These are phyloP conservation scores for Kodamaea suecica DNA, from an alignment of 1,139 yeast genomes.

Conservation along the genomic window DNA sequence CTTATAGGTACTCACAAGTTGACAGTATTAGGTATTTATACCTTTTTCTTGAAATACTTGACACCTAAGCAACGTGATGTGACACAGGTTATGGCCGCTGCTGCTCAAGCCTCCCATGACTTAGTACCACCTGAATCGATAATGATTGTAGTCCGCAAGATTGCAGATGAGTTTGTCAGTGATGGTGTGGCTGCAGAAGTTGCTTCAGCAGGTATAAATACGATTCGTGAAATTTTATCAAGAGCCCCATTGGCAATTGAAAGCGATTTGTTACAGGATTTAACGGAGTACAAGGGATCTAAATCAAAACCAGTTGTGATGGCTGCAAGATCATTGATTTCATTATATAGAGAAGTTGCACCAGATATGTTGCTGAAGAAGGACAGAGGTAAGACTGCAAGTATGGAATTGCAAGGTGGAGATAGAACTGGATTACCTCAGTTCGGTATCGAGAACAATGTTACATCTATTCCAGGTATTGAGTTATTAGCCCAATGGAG, in stretches of 20 bases:
- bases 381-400: conserved; percentile 89
- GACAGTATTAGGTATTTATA: conserved; percentile 83
- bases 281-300: conserved; percentile 86
- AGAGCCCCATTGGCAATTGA: conserved; percentile 96
- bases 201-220: conserved; percentile 95
- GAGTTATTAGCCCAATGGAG: conserved; percentile 90
- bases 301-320: conserved; percentile 89
- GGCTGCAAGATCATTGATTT: conserved; percentile 89
- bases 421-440: conserved; percentile 43
- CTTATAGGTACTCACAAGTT: conserved; percentile 92
- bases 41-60: conserved; percentile 80
- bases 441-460: conserved; percentile 70
- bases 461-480: conserved; percentile 80
- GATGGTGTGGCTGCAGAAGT: conserved; percentile 98
- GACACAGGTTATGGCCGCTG: conserved; percentile 93
- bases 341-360: conserved; percentile 87
- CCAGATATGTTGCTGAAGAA: conserved; percentile 90
- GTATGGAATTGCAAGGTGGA: conserved; percentile 70
- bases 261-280: conserved; percentile 78
- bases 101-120: conserved; percentile 96
- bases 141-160: conserved; percentile 74
- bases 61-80: conserved; percentile 94
- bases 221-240: conserved; percentile 86
- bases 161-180: conserved; percentile 96
- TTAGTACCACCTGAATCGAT: conserved; percentile 93